Evolutionary conservation across 768 basidiomycete species (phyloP).

Genomic region (Mycena leptocephala): DNA sequence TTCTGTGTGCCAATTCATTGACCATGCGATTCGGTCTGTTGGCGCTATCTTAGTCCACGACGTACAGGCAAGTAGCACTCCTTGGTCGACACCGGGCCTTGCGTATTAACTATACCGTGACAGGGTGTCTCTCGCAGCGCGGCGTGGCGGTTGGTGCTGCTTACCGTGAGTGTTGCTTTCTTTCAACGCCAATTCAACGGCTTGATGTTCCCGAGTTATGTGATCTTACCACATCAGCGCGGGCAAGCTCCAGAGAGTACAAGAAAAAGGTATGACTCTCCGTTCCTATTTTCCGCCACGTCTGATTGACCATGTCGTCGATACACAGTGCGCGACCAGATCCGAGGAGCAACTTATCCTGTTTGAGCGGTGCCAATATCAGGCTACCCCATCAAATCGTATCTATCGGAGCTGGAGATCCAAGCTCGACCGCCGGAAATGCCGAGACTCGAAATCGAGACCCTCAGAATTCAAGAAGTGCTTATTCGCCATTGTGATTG

Average conservation of each 20-base stretch:
- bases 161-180: slow-evolving; percentile 69
- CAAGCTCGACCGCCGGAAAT: slow-evolving; percentile 36
- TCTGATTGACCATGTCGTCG: not conserved
- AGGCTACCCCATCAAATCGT: slow-evolving; percentile 70
- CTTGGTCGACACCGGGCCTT: no score
- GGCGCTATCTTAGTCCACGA: slow-evolving; percentile 80
- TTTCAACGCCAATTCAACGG: slow-evolving; percentile 8
- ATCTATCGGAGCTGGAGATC: slow-evolving; percentile 78
- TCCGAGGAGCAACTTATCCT: slow-evolving; percentile 86
- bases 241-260: slow-evolving; percentile 72
- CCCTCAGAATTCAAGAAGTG: no score
- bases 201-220: slow-evolving; percentile 69
- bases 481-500: no score
- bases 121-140: slow-evolving; percentile 76
- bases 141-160: slow-evolving; percentile 83
- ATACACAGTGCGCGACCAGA: slow-evolving; percentile 77
- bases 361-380: slow-evolving; percentile 81
- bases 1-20: slow-evolving; percentile 76
- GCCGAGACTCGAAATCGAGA: not conserved
- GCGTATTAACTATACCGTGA: not conserved
- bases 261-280: slow-evolving; percentile 67
- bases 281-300: slow-evolving; percentile 12
- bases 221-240: slow-evolving; percentile 69
- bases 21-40: slow-evolving; percentile 70
- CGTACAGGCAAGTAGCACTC: slow-evolving; percentile 53